These are phyloP conservation scores for Chlamydomonas sp. DNA, from an alignment of 139 green algal species.

Conservation along the genomic window DNA sequence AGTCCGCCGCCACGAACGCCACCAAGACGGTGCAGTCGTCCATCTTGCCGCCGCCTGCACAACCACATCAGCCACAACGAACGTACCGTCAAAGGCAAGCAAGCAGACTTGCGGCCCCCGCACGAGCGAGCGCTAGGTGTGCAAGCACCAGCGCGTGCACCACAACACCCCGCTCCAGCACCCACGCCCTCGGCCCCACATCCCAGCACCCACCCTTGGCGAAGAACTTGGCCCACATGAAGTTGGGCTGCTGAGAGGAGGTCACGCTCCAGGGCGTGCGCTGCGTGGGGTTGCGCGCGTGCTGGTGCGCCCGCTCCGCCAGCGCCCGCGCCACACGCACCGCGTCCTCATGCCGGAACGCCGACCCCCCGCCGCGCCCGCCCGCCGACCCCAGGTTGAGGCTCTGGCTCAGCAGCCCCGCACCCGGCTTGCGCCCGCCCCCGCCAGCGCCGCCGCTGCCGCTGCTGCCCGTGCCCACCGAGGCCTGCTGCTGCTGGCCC, in stretches of 20 bases:
- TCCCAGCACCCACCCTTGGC: constrained; percentile 31
- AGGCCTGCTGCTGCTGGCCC: no score
- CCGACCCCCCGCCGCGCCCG: not conserved
- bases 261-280: constrained; percentile 58
- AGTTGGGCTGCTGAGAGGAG: constrained; percentile 43
- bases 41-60: constrained; percentile 48
- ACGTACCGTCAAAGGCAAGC: not conserved
- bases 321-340: constrained; percentile 18
- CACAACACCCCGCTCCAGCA: no score
- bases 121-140: no score
- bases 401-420: constrained; percentile 32
- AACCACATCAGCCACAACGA: not conserved
- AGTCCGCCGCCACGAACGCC: constrained; percentile 29
- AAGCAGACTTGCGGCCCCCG: no score
- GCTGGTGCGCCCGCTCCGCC: constrained; percentile 44
- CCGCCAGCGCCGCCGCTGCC: not conserved
- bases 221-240: constrained; percentile 56
- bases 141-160: no score
- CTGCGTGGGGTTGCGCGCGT: constrained; percentile 52
- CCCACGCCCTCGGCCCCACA: not conserved
- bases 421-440: not conserved
- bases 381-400: constrained; percentile 1
- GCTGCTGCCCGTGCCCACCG: not conserved
- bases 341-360: constrained; percentile 9
- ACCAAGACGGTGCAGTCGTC: constrained; percentile 54